phyloP scores from a whole-genome alignment of 441 rosid species.

The Hura crepitans region DNA sequence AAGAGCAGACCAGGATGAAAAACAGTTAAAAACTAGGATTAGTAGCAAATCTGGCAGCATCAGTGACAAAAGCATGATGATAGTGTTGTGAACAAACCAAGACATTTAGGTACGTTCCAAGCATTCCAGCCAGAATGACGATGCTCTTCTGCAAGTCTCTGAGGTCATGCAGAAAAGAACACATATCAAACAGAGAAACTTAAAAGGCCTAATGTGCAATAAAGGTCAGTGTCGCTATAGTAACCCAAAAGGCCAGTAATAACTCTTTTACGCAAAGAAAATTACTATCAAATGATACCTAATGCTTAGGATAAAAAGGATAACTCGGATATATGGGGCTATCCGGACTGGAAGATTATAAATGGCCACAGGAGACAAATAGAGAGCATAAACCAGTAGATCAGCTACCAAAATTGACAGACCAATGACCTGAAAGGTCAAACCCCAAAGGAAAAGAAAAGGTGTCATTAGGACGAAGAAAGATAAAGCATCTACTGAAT shows the following conservation, averaged over 20 bases:
- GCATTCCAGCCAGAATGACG: conserved; percentile 83
- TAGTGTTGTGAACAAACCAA: conserved; percentile 57
- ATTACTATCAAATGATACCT: conserved; percentile 43
- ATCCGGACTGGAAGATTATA: conserved; percentile 72
- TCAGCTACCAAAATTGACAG: conserved; percentile 63
- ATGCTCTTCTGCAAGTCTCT: conserved; percentile 75
- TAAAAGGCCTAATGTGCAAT: conserved; percentile 10
- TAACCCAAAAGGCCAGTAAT: background rate
- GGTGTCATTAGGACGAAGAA: conserved; percentile 20
- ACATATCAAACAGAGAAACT: conserved; percentile 19
- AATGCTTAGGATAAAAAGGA: conserved; percentile 64
- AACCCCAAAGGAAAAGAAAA: conserved; percentile 17
- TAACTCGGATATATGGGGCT: conserved; percentile 87
- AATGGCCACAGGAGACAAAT: conserved; percentile 66
- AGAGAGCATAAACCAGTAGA: conserved; percentile 65
- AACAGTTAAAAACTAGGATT: conserved; percentile 2
- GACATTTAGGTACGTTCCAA: conserved; percentile 72
- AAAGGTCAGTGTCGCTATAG: background rate
- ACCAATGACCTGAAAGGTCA: conserved; percentile 63
- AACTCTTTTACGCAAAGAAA: background rate
- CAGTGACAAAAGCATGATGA: conserved; percentile 11
- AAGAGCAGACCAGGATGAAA: background rate
- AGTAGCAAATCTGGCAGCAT: conserved; percentile 13
- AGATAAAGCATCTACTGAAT: conserved; percentile 4
- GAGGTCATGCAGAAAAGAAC: conserved; percentile 17